Base-by-base conservation (phyloP, 2,329 filamentous ascomycete genomes). In the Pseudocercospora eumusae region DNA sequence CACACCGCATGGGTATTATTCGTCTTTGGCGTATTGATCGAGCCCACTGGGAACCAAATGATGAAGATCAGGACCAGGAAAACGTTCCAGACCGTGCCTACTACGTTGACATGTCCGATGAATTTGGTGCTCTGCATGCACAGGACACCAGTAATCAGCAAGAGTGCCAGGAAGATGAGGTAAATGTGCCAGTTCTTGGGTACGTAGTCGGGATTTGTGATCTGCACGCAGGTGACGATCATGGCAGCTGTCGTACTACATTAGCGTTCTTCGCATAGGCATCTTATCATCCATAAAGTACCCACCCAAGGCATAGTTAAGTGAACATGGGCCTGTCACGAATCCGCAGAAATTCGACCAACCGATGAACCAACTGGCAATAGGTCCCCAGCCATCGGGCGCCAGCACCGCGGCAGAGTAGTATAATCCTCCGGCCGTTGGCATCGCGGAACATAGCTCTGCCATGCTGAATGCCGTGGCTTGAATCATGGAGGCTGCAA, bases 361-460 rank as follows among this genome's bases (percentile, higher is more conserved):
- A 5, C 73, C 73, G 2, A 71, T 68, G 27, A 74, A 68, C 68
- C 69, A 71, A 7, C 61, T 57, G 8, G 63, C 64, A 10, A 68
- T 54, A 1, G 67, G 67, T 15, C 67, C 68, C 66, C 67, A 71
- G 9, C 72, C 75, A 25, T 73, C 68, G 15, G 75, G 75, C 20
- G 75, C 75, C 6, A 77, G 65, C 7, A 75, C 73, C 10, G 73
- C 73, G 23, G 63, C 53, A 3, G 68, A 67, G 47, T 70, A 76
- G 61, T 76, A 76, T 3, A 76, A 68, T 9, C 74, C 75, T 11
- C 64, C 64, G 1, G 85, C 86, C 2, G 69, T 71, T 8, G 71
- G 73, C 74, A 76, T 75, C 27, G 68, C 67, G 25, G 70, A 73
- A 49, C 73, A 75, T 13, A 76, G 64, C 60, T 75, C 74, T 4